Evolutionary conservation across 73 alveolate species (phyloP), one percentile per base, ranked within the genome.

Genomic region (Paramecium caudatum): DNA sequence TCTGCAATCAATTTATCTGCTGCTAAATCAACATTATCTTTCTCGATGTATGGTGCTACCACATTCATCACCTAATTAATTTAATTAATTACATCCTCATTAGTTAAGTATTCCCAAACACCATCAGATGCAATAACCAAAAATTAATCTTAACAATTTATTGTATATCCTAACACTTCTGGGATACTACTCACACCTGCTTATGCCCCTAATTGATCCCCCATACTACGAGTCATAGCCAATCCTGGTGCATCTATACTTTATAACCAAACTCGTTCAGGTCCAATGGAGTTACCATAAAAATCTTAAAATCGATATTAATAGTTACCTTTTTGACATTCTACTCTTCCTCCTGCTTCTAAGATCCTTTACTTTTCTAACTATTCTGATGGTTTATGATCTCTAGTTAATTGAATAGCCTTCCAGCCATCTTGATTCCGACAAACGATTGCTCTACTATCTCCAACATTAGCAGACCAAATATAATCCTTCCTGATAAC

Each of bases 191-290:
- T 82, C 21, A 97, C 99, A 25, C 99, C 99, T 1, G 94, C 98
- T 69, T 74, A 47, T 21, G 93, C 97, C 2, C 98, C 99, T 43
- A 95, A 82, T 68, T 87, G 47, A 82, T 97, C 99, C 19, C 99
- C 99, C 87, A 97, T 92, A 36, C 98, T 94, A 74, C 99, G 91
- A 37, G 98, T 94, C 99, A 97, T 97, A 2, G 99, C 99, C 9
- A 97, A 91, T 27, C 99, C 99, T 5, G 99, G 99, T 15, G 96
- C 94, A 90, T 97, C 98, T 50, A 95, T 92, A 69, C 93, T 90
- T 70, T 94, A 91, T 43, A 94, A 93, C 99, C 99, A 97, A 1
- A 97, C 98, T 95, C 99, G 94, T 45, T 90, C 90, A 13, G 99
- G 99, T 0, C 99, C 99, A 61, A 96, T 63, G 19, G 94, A 86